Evolutionary conservation across 345 rosid genomes (phyloP), one percentile per base, ranked within the genome.

Genomic region (Laguncularia racemosa): DNA sequence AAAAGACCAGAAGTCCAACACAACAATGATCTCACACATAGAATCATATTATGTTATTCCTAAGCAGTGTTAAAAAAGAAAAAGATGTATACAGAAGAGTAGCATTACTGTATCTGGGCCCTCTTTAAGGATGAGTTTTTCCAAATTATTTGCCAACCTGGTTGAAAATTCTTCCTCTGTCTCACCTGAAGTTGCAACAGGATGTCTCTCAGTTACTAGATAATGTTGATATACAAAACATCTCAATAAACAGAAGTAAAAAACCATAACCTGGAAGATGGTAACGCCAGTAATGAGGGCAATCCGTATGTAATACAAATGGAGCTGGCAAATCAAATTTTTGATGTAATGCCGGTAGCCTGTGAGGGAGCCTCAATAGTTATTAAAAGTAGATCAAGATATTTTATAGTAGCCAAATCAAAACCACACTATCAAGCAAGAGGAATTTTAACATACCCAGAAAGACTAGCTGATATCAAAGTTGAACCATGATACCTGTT

Each of bases 261-360:
- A 56, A 55, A 28, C 2, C 26, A 53, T 52, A 68, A 93, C 99
- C 99, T 75, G 84, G 89, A 71, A 79, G 91, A 78, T 88, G 97
- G 71, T 64, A 79, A 55, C 97, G 90, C 96, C 99, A 90, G 71
- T 93, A 93, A 75, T 93, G 99, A 76, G 97, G 97, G 68, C 99
- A 93, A 73, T 93, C 95, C 10, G 97, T 87, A 57, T 93, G 96
- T 58, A 87, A 52, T 50, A 93, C 90, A 66, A 93, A 93, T 16
- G 96, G 97, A 57, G 97, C 96, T 11, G 99, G 97, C 62, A 93
- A 78, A 78, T 93, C 99, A 77, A 93, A 93, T 43, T 85, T 88
- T 51, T 90, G 95, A 67, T 93, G 99, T 73, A 89, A 57, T 8
- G 92, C 83, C 11, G 97, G 89, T 68, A 93, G 86, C 44, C 95